These are phyloP conservation scores for Macrotyloma uniflorum DNA, from an alignment of 306 rosid species.

Conservation along the genomic window DNA sequence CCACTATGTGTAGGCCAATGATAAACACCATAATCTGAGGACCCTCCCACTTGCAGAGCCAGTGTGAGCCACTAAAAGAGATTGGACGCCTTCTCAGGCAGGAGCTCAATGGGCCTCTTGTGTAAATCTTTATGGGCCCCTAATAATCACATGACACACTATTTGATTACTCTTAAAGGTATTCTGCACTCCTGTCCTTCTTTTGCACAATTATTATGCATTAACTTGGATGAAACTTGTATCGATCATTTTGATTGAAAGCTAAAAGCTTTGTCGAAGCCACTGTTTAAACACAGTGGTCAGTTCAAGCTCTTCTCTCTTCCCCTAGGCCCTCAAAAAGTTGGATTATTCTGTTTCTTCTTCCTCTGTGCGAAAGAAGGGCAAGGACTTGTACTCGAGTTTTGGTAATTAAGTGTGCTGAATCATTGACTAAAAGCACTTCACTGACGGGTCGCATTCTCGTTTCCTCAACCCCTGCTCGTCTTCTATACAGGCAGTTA, in stretches of 20 bases:
- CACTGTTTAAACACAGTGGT: conserved; percentile 42
- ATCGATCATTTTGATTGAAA: conserved; percentile 34
- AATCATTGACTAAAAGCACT: conserved; percentile 40
- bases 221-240: conserved; percentile 20
- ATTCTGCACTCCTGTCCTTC: conserved; percentile 43
- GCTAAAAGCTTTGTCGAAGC: conserved; percentile 38
- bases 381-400: conserved; percentile 37
- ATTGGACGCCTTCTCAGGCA: conserved; percentile 56
- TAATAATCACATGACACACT: conserved; percentile 50
- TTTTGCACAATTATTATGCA: conserved; percentile 41
- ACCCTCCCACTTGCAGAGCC: conserved; percentile 68
- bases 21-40: conserved; percentile 57
- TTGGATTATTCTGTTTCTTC: conserved; percentile 38
- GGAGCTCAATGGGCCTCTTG: conserved; percentile 51
- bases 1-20: conserved; percentile 53
- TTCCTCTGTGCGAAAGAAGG: background rate
- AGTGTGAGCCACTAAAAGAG: conserved; percentile 55
- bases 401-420: conserved; percentile 35
- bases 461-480: conserved; percentile 37
- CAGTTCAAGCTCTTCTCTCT: conserved; percentile 27
- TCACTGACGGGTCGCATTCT: conserved; percentile 46
- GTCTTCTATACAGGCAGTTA: conserved; percentile 42
- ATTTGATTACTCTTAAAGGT: conserved; percentile 49
- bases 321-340: conserved; percentile 27
- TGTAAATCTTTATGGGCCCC: conserved; percentile 64